These are phyloP conservation scores for Kluyveromyces starmeri DNA, from an alignment of 805 yeast genomes.

Conservation along the genomic window DNA sequence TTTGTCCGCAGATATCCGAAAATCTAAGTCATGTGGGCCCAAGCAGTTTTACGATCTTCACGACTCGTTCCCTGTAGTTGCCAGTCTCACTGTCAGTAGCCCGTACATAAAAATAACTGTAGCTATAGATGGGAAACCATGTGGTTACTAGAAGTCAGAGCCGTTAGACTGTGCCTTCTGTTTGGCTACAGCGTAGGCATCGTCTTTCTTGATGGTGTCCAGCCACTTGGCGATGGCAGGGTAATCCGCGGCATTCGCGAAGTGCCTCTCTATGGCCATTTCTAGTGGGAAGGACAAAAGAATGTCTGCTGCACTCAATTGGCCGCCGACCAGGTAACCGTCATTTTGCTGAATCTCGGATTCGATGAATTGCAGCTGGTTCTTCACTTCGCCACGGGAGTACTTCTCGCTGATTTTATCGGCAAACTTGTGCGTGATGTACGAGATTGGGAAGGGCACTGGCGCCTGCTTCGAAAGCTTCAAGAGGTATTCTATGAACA, in stretches of 20 bases:
- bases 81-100: too few species aligned
- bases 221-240: slow-evolving; percentile 19
- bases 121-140: too few species aligned
- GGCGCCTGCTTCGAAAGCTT: slow-evolving; percentile 32
- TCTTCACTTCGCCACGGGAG: slow-evolving; percentile 39
- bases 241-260: slow-evolving; percentile 16
- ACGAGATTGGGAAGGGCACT: slow-evolving; percentile 42
- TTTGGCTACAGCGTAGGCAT: slow-evolving; percentile 10
- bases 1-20: too few species aligned
- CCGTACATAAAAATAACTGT: too few species aligned
- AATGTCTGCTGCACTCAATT: slow-evolving; percentile 49
- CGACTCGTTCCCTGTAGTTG: too few species aligned
- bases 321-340: slow-evolving; percentile 40
- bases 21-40: too few species aligned
- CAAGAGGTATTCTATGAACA: slow-evolving; percentile 31
- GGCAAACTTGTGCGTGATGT: slow-evolving; percentile 36
- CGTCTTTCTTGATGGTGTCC: slow-evolving; percentile 10
- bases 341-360: slow-evolving; percentile 29
- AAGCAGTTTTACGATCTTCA: too few species aligned
- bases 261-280: slow-evolving; percentile 13
- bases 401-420: slow-evolving; percentile 40
- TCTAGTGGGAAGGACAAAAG: slow-evolving; percentile 40
- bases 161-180: slow-evolving; percentile 11
- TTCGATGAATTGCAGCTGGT: slow-evolving; percentile 36
- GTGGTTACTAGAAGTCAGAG: slow-evolving; percentile 3